Evolutionary conservation across 2,329 filamentous ascomycete genomes (phyloP), one percentile per base, ranked within the genome.

Genomic region (Pseudogymnoascus sp.): DNA sequence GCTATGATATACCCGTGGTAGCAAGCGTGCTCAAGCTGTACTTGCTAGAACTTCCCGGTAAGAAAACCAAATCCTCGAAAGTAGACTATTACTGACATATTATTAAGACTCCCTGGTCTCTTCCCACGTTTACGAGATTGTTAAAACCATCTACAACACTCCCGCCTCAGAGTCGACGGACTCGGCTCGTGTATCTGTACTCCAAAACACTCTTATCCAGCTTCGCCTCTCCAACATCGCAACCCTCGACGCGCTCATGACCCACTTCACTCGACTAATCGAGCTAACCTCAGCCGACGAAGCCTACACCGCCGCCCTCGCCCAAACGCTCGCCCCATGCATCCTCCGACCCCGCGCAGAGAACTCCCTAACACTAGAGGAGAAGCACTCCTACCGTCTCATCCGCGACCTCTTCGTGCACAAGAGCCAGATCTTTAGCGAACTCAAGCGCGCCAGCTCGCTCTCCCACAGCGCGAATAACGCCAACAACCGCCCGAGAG

Each of bases 241-340:
- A 59, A 97, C 95, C n/a, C 86, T 99, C 65, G 95, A 99, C 75
- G 95, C 95, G 42, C 90, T 96, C 73, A 96, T 96, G 82, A 97
- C 96, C 68, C 95, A 99, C 77, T 97, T 99, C 75, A 97, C 93
- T 40, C 90, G 95, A 66, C 81, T 99, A 65, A 96, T 99, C 73
- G 95, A 99, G 75, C 82, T 99, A 67, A 99, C 95, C 1, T 97
- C 93, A 12, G 95, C 95, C 34, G 93, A 96, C 69, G 95, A 99
- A 73, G 79, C 86, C 47, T 99, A 96, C 73, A 78, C 96, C 64
- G 74, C 87, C 11, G 80, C 86, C 39, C 83, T 99, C 40, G 90
- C 92, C 2, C 86, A 86, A 26, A 79, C 81, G 5, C 80, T 99
- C 51, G 89, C 92, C 0, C 89, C 92, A 4, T 97, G 92, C 74